phyloP scores from a whole-genome alignment of 495 filamentous ascomycete genomes.

The Viridothelium virens region DNA sequence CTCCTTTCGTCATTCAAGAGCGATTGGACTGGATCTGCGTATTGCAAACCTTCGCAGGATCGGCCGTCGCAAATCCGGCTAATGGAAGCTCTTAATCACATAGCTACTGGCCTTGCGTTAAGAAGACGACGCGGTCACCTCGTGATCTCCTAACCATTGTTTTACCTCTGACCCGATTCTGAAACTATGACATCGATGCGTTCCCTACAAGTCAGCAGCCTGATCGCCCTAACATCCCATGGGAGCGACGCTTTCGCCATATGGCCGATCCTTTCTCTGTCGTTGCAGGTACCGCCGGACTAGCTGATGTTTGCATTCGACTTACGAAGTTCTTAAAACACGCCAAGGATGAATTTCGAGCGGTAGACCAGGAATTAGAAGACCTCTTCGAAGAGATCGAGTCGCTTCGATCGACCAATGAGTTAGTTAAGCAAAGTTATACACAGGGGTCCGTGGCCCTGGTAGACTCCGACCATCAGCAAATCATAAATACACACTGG shows the following conservation, averaged over 20 bases:
- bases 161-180: background rate
- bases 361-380: conserved; percentile 7
- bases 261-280: conserved; percentile 28
- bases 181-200: background rate
- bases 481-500: conserved; percentile 7
- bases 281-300: conserved; percentile 20
- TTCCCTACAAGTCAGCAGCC: background rate
- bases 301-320: conserved; percentile 22
- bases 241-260: conserved; percentile 6
- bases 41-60: background rate
- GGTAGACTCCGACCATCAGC: background rate
- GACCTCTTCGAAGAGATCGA: conserved; percentile 21
- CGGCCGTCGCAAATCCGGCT: background rate
- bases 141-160: background rate
- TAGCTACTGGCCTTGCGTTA: background rate
- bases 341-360: conserved; percentile 16
- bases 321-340: conserved; percentile 19
- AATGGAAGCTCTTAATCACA: background rate
- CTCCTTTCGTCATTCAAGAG: background rate
- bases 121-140: conserved; percentile 6
- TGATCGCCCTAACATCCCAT: background rate
- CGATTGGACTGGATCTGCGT: background rate
- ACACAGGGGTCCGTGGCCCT: background rate
- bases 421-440: conserved; percentile 8
- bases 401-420: conserved; percentile 6